Evolutionary conservation across 192 early-diverging fungal species (phyloP).

Genomic region (Kickxella alabastrina): DNA sequence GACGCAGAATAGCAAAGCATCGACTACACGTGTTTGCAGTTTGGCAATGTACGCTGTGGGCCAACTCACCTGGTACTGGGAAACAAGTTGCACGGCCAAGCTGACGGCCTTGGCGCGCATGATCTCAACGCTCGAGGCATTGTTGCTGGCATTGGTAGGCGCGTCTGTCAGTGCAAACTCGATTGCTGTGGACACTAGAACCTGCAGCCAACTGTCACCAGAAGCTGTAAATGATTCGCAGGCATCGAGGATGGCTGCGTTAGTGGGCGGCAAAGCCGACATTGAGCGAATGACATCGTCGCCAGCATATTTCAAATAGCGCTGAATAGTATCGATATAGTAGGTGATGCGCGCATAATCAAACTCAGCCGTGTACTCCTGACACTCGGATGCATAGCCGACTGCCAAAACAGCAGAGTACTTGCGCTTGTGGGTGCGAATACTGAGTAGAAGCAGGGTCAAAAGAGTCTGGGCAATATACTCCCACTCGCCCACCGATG

Average conservation of each 20-base stretch:
- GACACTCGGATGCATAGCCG: constrained; percentile 19
- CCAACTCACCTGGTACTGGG: constrained; percentile 18
- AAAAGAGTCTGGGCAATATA: constrained; percentile 22
- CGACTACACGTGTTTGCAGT: constrained; percentile 18
- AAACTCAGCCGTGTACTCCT: constrained; percentile 18
- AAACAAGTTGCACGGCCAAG: constrained; percentile 14
- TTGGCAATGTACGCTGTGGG: constrained; percentile 10
- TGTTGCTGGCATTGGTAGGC: background rate
- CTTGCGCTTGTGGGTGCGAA: constrained; percentile 14
- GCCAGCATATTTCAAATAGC: constrained; percentile 23
- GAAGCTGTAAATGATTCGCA: constrained; percentile 4
- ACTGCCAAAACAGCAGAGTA: constrained; percentile 5
- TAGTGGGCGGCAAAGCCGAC: constrained; percentile 4
- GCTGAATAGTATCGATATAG: constrained; percentile 22
- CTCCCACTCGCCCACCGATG: constrained; percentile 24
- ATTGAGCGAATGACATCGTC: constrained; percentile 9
- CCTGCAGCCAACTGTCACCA: constrained; percentile 25
- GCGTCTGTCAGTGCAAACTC: constrained; percentile 38
- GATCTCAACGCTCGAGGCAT: constrained; percentile 5
- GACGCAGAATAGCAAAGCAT: constrained; percentile 32
- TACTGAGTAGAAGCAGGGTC: constrained; percentile 29
- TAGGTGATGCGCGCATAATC: constrained; percentile 25
- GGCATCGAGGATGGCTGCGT: background rate
- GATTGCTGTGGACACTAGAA: constrained; percentile 3
- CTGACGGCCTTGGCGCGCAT: constrained; percentile 21